These are phyloP conservation scores for Brasilioporus rufonigricans DNA, from an alignment of 768 basidiomycete genomes.

Conservation along the genomic window DNA sequence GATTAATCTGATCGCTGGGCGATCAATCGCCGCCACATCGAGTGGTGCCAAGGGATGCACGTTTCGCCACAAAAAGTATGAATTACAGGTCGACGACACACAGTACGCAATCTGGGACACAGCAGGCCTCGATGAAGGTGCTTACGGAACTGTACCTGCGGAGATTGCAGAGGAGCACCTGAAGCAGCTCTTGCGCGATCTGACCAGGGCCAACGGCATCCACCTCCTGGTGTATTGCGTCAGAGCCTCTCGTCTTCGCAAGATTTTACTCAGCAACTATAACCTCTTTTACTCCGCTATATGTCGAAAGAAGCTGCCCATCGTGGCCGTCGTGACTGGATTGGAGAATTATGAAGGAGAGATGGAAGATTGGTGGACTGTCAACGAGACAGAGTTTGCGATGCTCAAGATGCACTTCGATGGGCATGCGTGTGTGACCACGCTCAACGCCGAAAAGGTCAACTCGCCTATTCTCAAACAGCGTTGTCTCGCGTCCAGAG, in stretches of 20 bases:
- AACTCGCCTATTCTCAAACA: conserved; percentile 28
- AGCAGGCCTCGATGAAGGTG: conserved; percentile 38
- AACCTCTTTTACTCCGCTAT: conserved; percentile 37
- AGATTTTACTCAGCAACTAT: conserved; percentile 32
- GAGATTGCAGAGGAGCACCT: conserved; percentile 29
- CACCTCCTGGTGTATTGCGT: conserved; percentile 34
- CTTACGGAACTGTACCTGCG: conserved; percentile 28
- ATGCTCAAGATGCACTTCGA: conserved; percentile 32
- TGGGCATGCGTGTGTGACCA: conserved; percentile 40
- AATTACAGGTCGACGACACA: conserved; percentile 23
- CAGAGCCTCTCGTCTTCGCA: conserved; percentile 31
- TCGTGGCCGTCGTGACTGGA: conserved; percentile 38
- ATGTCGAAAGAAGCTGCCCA: conserved; percentile 35
- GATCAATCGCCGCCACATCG: conserved; percentile 36
- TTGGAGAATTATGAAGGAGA: conserved; percentile 35
- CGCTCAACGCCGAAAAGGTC: conserved; percentile 30
- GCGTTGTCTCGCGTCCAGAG: conserved; percentile 28
- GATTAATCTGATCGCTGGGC: conserved; percentile 40
- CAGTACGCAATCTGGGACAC: conserved; percentile 37
- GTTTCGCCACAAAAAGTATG: conserved; percentile 28
- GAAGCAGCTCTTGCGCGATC: conserved; percentile 23
- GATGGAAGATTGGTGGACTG: conserved; percentile 34
- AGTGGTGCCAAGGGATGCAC: conserved; percentile 36
- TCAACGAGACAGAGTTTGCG: conserved; percentile 30
- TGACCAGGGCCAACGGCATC: conserved; percentile 27